Evolutionary conservation across 78 protist species (phyloP).

Genomic region (slime mould (Dictyostelium discoideum)): DNA sequence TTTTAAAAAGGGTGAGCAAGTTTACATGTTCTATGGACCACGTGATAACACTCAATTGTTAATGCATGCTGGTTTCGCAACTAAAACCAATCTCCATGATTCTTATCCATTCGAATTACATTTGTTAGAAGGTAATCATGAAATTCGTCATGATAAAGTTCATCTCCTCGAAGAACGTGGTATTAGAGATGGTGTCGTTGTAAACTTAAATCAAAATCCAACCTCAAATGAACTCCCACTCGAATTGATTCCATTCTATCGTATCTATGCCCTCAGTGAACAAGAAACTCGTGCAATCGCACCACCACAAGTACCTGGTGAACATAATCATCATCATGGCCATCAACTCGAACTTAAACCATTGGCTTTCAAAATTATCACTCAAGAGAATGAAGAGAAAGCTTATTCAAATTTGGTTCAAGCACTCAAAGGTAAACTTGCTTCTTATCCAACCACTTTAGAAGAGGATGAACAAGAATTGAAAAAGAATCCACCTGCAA

Average conservation of each 20-base stretch:
- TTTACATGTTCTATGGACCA: constrained; percentile 67
- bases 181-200: not conserved
- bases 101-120: not conserved
- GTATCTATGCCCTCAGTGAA: not conserved
- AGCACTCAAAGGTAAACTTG: constrained; percentile 5
- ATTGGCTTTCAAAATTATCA: constrained; percentile 4
- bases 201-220: not conserved
- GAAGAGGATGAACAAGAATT: constrained; percentile 36
- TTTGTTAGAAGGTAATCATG: not conserved
- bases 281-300: constrained; percentile 19
- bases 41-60: constrained; percentile 52
- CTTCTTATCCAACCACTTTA: constrained; percentile 24
- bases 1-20: constrained; percentile 71
- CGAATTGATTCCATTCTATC: constrained; percentile 24
- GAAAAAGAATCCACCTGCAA: constrained; percentile 39
- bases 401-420: not conserved
- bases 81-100: constrained; percentile 21
- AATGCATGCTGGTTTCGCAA: constrained; percentile 41
- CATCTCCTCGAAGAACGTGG: constrained; percentile 68
- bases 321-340: constrained; percentile 26
- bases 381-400: constrained; percentile 26
- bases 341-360: not conserved
- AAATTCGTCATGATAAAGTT: constrained; percentile 38
- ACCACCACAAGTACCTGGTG: not conserved
- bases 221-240: not conserved